Base-by-base conservation (phyloP, 2,329 filamentous ascomycete species). In the Diaporthe sp. region DNA sequence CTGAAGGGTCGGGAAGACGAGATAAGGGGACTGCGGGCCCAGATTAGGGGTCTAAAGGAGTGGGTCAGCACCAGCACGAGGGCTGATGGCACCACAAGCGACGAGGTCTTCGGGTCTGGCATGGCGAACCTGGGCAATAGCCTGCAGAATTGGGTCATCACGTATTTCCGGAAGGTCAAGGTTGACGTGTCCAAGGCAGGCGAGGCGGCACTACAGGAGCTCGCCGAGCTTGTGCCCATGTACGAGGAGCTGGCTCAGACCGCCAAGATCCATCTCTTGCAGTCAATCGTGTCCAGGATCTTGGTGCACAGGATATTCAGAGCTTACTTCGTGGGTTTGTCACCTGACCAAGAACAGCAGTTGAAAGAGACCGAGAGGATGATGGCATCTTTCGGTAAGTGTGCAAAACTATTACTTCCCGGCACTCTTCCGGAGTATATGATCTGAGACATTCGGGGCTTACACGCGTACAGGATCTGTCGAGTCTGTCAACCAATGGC, bases 61-160 rank as follows among this genome's bases (percentile, higher is more conserved):
- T 94, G 90, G 85, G 92, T 94, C 73, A 93, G 92, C 78, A 90
- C 88, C 30, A 90, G 89, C 76, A 93, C 92, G 13, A 85, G 91
- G 42, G 86, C 88, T 66, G 90, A 91, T 39, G 89, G 89, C 30
- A 89, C 92, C 80, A 85, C 84, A n/a, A 91, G 92, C 81, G 93
- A 95, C 78, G 91, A 93, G 81, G 90, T 91, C 15, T 89, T 94
- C 79, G 88, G 86, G 2, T 90, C 93, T 68, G 86, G 87, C 13
- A 90, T 93, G 85, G 85, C 87, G 66, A 86, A 88, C 73, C 81
- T 94, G 61, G 89, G 90, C 27, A 92, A 94, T 78, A 89, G 92
- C 32, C 82, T 94, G 77, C 92, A 94, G 83, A 94, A 94, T 78
- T 95, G 93, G 93, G 89, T 92, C 4, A 91, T 94, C 78, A 88